These are phyloP conservation scores for Saccharomyces mikatae DNA, from an alignment of 805 yeast species.

Conservation along the genomic window DNA sequence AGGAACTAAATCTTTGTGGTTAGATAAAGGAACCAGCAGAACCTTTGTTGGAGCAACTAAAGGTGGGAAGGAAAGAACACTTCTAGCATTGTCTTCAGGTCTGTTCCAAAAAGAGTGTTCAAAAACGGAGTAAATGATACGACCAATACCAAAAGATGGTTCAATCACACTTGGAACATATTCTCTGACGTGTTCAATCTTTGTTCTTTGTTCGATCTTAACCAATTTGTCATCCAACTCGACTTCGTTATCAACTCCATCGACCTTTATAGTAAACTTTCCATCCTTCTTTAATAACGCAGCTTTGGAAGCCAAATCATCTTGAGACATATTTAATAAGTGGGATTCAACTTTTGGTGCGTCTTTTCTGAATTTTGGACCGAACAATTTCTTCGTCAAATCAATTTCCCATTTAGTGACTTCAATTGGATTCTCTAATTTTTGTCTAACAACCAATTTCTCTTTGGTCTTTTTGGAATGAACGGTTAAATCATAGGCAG, in stretches of 20 bases:
- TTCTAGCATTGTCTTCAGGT: conserved; percentile 81
- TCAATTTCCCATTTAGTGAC: conserved; percentile 81
- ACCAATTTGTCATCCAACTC: conserved; percentile 70
- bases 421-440: conserved; percentile 72
- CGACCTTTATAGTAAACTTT: conserved; percentile 58
- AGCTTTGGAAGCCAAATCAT: conserved; percentile 71
- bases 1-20: conserved; percentile 71
- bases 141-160: conserved; percentile 98
- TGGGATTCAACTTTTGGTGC: conserved; percentile 86
- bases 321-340: conserved; percentile 69
- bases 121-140: conserved; percentile 84
- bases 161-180: conserved; percentile 95
- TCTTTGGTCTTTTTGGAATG: conserved; percentile 93
- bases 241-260: conserved; percentile 54
- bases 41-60: conserved; percentile 97
- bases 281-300: conserved; percentile 55
- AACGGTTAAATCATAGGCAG: conserved; percentile 93
- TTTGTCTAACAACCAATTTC: conserved; percentile 88
- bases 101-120: conserved; percentile 96
- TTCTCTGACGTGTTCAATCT: conserved; percentile 87
- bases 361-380: conserved; percentile 95
- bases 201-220: conserved; percentile 66
- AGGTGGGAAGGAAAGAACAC: conserved; percentile 89
- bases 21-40: conserved; percentile 85
- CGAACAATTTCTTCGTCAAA: conserved; percentile 89